phyloP scores from a whole-genome alignment of 345 rosid genomes.

The Murraya koenigii region DNA sequence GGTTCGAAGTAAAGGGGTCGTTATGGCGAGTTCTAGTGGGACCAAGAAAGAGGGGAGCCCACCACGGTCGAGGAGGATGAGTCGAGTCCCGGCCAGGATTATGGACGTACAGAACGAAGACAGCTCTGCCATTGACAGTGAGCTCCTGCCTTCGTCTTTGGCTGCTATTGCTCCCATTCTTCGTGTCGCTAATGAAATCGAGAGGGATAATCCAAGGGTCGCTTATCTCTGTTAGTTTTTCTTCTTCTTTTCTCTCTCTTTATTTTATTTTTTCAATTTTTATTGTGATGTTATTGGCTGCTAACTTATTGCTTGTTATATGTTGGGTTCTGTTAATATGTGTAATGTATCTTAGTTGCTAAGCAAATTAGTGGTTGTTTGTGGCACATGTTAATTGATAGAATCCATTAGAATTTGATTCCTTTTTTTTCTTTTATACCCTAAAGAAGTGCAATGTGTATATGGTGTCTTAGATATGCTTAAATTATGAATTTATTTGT shows the following conservation, averaged over 20 bases:
- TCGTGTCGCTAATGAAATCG: slow-evolving; percentile 87
- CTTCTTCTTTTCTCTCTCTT: neutral
- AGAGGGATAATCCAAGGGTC: slow-evolving; percentile 64
- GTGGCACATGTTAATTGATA: neutral
- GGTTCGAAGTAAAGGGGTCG: neutral
- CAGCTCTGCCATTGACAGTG: slow-evolving; percentile 57
- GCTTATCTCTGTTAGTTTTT: slow-evolving; percentile 73
- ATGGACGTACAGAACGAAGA: slow-evolving; percentile 51
- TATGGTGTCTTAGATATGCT: neutral
- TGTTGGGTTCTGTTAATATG: neutral
- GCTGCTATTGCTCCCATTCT: slow-evolving; percentile 66
- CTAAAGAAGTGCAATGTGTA: neutral
- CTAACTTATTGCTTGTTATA: neutral
- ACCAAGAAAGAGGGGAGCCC: slow-evolving; percentile 45
- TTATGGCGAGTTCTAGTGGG: slow-evolving; percentile 83
- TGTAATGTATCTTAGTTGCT: no score
- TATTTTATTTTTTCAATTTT: neutral
- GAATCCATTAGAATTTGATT: neutral
- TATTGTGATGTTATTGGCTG: no score
- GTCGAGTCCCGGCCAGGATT: slow-evolving; percentile 46
- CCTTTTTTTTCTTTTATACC: neutral
- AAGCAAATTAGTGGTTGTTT: no score
- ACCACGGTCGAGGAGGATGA: slow-evolving; percentile 42
- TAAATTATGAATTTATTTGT: neutral
- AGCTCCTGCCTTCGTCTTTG: slow-evolving; percentile 86